A percentile compares a stretch with the other conserved stretches of the same genome.
Evolutionary conservation across 2,329 filamentous ascomycete genomes (phyloP).

Genomic region (Sporothrix sp.): DNA sequence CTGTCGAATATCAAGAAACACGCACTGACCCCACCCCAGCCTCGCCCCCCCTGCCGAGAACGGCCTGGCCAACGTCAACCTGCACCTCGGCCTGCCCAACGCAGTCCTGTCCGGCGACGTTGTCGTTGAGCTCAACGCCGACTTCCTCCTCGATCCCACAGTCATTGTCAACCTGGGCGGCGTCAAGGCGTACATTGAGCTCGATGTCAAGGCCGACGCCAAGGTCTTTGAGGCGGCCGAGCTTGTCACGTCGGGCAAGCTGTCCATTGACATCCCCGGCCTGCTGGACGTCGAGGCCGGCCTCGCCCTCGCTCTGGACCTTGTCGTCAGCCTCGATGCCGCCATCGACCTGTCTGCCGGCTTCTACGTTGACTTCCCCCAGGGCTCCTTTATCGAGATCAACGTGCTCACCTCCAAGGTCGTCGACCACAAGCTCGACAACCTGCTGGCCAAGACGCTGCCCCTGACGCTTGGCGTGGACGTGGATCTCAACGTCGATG

Average conservation of each 20-base stretch:
- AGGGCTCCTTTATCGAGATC: slow-evolving; percentile 22
- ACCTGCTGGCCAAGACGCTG: slow-evolving; percentile 20
- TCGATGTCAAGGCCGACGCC: slow-evolving; percentile 21
- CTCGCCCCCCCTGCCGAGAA: slow-evolving; percentile 10
- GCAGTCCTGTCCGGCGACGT: slow-evolving; percentile 18
- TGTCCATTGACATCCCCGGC: slow-evolving; percentile 20
- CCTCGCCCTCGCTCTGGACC: slow-evolving; percentile 23
- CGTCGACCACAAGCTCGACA: slow-evolving; percentile 16
- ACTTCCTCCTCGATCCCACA: slow-evolving; percentile 17
- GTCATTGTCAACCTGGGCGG: slow-evolving; percentile 20
- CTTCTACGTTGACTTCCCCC: slow-evolving; percentile 23
- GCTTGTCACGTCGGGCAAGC: slow-evolving; percentile 18
- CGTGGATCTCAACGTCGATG: slow-evolving; percentile 20
- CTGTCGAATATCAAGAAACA: not conserved
- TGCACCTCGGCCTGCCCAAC: slow-evolving; percentile 18
- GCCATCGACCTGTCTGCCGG: slow-evolving; percentile 21
- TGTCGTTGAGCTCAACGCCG: slow-evolving; percentile 13
- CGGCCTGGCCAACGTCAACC: slow-evolving; percentile 13
- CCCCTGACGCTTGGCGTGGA: slow-evolving; percentile 18
- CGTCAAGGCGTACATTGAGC: slow-evolving; percentile 22
- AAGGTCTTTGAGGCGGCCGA: slow-evolving; percentile 19
- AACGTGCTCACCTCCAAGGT: slow-evolving; percentile 21
- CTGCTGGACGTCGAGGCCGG: slow-evolving; percentile 19
- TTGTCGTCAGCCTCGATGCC: slow-evolving; percentile 21
- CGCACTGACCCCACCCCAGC: slow-evolving; percentile 4